Evolutionary conservation across 768 basidiomycete species (phyloP).

Genomic region (Kwoniella newhampshirensis): DNA sequence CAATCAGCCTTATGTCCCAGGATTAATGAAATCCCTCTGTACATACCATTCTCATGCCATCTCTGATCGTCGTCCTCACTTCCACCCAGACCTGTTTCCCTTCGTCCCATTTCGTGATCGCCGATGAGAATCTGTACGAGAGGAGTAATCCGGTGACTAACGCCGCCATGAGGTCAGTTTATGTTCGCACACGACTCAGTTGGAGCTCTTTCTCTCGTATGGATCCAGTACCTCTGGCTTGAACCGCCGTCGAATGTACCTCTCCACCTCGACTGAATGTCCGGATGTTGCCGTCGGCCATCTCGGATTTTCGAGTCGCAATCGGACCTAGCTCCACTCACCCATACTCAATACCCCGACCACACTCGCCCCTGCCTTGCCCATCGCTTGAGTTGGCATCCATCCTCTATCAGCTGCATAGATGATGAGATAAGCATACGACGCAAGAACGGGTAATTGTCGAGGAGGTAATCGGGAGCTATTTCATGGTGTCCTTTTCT

Average conservation of each 20-base stretch:
- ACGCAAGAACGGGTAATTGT: constrained; percentile 38
- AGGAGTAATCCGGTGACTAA: constrained; percentile 49
- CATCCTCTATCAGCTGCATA: constrained; percentile 27
- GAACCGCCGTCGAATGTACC: background rate
- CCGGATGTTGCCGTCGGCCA: no score
- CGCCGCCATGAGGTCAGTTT: background rate
- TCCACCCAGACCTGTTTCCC: constrained; percentile 50
- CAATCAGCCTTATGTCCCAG: background rate
- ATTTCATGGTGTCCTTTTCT: no score
- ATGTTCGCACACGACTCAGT: no score
- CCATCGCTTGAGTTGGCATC: constrained; percentile 20
- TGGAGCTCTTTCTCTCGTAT: no score
- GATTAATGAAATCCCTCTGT: background rate
- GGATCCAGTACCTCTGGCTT: background rate
- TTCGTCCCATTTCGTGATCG: constrained; percentile 49
- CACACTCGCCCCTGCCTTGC: constrained; percentile 40
- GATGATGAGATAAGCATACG: constrained; percentile 36
- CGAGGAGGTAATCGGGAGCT: constrained; percentile 46
- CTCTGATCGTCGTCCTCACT: constrained; percentile 37
- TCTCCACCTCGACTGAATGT: background rate
- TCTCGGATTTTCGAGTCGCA: no score
- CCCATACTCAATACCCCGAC: constrained; percentile 49
- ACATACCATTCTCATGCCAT: constrained; percentile 49
- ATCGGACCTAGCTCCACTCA: constrained; percentile 18
- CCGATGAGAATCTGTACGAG: constrained; percentile 46